phyloP scores from a whole-genome alignment of 495 filamentous ascomycete species.

The Penicillium alfredii region DNA sequence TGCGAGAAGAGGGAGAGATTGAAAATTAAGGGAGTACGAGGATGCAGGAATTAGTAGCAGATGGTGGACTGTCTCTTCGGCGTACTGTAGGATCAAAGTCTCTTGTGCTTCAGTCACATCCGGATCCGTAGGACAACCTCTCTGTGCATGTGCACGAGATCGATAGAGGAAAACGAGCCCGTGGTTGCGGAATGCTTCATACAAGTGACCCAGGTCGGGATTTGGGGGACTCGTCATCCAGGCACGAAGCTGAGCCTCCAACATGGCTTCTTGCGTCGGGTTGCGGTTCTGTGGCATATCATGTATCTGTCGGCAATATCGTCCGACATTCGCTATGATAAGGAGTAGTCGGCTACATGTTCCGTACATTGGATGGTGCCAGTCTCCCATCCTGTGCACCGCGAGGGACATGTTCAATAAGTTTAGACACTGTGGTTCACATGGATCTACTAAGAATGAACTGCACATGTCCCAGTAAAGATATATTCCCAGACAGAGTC shows the following conservation, averaged over 20 bases:
- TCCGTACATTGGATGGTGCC: constrained; percentile 13
- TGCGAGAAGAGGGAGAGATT: constrained; percentile 10
- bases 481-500: constrained; percentile 11
- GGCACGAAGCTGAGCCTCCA: constrained; percentile 7
- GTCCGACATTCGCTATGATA: constrained; percentile 11
- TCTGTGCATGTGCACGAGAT: constrained; percentile 5
- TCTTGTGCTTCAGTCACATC: constrained; percentile 9
- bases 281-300: constrained; percentile 7
- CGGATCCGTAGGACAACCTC: constrained; percentile 1
- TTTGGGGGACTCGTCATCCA: constrained; percentile 9
- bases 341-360: constrained; percentile 5
- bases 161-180: constrained; percentile 12
- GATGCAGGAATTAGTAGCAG: constrained; percentile 6
- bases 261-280: constrained; percentile 5
- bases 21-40: constrained; percentile 10
- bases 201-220: constrained; percentile 6
- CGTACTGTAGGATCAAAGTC: constrained; percentile 10
- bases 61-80: constrained; percentile 10
- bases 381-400: constrained; percentile 10
- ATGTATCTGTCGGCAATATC: constrained; percentile 10
- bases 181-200: constrained; percentile 13
- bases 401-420: constrained; percentile 6
- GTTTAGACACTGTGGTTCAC: constrained; percentile 4
- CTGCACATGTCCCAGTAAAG: constrained; percentile 15
- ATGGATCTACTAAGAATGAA: constrained; percentile 9